Evolutionary conservation across 129 eudicot genomes (phyloP).

Genomic region (Logfia minima): DNA sequence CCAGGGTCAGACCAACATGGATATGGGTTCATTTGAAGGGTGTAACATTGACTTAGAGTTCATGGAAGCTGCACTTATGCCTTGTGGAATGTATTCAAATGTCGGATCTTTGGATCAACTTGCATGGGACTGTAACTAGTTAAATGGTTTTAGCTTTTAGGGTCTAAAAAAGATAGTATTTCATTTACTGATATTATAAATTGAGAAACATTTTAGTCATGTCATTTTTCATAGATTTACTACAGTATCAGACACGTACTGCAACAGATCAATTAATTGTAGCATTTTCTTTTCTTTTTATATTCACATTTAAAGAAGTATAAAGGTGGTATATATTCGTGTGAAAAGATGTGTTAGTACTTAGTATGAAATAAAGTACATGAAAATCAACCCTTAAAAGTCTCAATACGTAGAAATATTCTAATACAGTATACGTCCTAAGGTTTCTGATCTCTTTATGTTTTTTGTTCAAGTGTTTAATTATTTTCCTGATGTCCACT

Average conservation of each 20-base stretch:
- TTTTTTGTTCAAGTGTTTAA: no score
- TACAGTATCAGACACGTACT: not conserved
- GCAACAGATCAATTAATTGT: not conserved
- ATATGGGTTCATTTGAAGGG: slow-evolving; percentile 44
- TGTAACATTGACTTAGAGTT: slow-evolving; percentile 68
- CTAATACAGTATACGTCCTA: no score
- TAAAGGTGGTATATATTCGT: not conserved
- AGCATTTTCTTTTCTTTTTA: not conserved
- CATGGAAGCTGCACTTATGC: slow-evolving; percentile 68
- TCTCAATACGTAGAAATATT: no score
- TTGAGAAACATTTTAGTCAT: not conserved
- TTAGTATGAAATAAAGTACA: no score
- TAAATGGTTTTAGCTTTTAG: slow-evolving; percentile 6
- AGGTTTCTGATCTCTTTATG: no score
- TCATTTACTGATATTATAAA: slow-evolving; percentile 20
- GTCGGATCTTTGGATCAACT: slow-evolving; percentile 54
- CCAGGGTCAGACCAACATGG: slow-evolving; percentile 23
- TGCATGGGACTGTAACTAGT: slow-evolving; percentile 64
- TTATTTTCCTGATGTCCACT: no score
- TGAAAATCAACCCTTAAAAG: no score
- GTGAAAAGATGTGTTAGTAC: not conserved
- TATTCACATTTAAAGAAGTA: not conserved
- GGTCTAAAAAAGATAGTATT: slow-evolving; percentile 18
- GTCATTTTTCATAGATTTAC: not conserved
- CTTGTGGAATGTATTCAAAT: slow-evolving; percentile 50